Conservation (phyloP, 495 filamentous ascomycete genomes). For the Xylaria nigripes region DNA sequence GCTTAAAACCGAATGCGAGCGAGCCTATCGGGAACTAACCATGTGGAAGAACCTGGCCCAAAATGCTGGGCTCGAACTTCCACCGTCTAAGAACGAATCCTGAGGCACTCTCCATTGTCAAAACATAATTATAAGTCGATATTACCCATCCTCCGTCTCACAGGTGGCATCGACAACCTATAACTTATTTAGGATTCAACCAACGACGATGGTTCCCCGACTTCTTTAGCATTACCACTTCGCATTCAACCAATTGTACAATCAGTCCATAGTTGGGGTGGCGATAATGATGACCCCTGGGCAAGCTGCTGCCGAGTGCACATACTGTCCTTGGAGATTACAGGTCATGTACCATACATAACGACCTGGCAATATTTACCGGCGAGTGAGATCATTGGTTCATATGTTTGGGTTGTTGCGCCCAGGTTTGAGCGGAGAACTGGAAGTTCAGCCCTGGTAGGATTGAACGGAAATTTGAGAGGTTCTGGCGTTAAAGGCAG, state of each 20-base stretch:
- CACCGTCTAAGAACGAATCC: slow-evolving; percentile 35
- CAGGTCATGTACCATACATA: not conserved
- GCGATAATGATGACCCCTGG: not conserved
- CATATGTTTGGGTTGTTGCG: not conserved
- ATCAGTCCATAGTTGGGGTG: slow-evolving; percentile 1
- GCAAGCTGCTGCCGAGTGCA: not conserved
- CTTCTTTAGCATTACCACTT: not conserved
- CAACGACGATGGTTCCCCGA: not conserved
- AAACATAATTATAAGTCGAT: not conserved
- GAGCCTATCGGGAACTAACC: slow-evolving; percentile 65
- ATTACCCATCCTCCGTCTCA: not conserved
- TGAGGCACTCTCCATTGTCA: not conserved
- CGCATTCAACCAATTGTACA: not conserved
- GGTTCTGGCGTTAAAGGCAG: slow-evolving; percentile 10
- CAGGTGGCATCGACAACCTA: not conserved
- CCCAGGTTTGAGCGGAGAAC: slow-evolving; percentile 1
- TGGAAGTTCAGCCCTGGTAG: slow-evolving; percentile 2
- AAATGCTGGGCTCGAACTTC: slow-evolving; percentile 56
- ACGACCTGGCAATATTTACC: not conserved
- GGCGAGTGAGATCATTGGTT: slow-evolving; percentile 1
- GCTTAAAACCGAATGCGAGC: slow-evolving; percentile 68
- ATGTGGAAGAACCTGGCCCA: slow-evolving; percentile 80
- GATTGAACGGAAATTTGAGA: slow-evolving; percentile 1
- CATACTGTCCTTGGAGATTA: not conserved
- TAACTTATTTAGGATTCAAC: not conserved